Evolutionary conservation across 116 monocot species (phyloP).

Genomic region (Phalaenopsis hybrid): DNA sequence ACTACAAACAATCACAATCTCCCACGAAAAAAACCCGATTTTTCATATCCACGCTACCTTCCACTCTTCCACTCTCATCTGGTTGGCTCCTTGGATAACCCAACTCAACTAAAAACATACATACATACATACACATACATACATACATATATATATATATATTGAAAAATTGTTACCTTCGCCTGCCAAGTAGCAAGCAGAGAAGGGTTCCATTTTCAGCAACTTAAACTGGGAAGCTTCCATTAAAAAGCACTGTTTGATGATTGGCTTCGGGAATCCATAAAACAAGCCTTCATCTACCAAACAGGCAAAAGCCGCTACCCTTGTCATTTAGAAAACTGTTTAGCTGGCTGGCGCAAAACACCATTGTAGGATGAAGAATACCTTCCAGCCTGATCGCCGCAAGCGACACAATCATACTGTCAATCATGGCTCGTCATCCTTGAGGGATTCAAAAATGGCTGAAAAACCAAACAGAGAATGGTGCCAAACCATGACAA

Average conservation of each 20-base stretch:
- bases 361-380: background rate
- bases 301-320: constrained; percentile 6
- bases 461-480: constrained; percentile 1
- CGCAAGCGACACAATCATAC: background rate
- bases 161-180: background rate
- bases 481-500: background rate
- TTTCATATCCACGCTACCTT: background rate
- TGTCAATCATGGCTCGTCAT: background rate
- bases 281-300: background rate
- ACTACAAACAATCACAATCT: background rate
- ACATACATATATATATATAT: background rate
- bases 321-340: background rate
- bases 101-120: no score
- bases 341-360: background rate
- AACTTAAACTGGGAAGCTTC: constrained; percentile 1
- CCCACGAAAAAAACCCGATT: background rate
- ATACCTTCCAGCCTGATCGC: background rate
- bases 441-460: constrained; percentile 8
- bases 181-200: background rate
- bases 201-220: background rate
- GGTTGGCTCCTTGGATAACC: no score
- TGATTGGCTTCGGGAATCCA: background rate
- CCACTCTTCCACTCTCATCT: background rate
- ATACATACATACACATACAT: no score
- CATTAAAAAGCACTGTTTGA: background rate